Percentiles rank a stretch among this genome's conserved stretches.
Conservation (phyloP, 805 yeast genomes). For the Candida nemodendra region DNA sequence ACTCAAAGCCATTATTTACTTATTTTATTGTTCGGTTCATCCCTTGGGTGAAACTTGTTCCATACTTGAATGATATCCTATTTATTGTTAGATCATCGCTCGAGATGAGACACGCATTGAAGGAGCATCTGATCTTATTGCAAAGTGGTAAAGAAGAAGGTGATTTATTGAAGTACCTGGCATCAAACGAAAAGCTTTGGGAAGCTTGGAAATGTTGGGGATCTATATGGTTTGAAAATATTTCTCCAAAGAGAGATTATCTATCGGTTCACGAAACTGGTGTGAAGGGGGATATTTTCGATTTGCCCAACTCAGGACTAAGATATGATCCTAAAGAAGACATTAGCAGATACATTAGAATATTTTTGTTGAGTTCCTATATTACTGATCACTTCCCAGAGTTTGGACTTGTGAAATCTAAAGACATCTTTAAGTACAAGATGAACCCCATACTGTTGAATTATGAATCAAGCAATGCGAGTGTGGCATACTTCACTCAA, state of each 20-base stretch:
- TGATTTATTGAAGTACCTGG: constrained; percentile 47
- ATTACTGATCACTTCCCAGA: constrained; percentile 48
- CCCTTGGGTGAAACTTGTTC: constrained; percentile 69
- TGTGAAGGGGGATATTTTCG: constrained; percentile 56
- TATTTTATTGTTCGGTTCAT: constrained; percentile 54
- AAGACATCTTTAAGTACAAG: constrained; percentile 42
- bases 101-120: constrained; percentile 16
- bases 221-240: constrained; percentile 70
- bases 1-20: constrained; percentile 44
- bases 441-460: constrained; percentile 2
- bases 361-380: constrained; percentile 48
- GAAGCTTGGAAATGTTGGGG: constrained; percentile 90
- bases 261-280: constrained; percentile 52
- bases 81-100: constrained; percentile 31
- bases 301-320: constrained; percentile 64
- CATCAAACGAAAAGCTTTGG: constrained; percentile 60
- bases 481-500: constrained; percentile 25
- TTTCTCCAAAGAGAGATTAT: constrained; percentile 53
- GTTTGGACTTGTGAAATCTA: constrained; percentile 53
- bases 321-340: constrained; percentile 45
- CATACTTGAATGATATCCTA: constrained; percentile 60
- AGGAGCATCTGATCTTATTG: constrained; percentile 9
- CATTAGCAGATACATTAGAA: constrained; percentile 50
- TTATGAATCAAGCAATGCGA: constrained; percentile 19
- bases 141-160: constrained; percentile 30